A percentile compares a stretch with the other conserved stretches of the same genome.
These are phyloP conservation scores for Nicotiana knightiana DNA, from an alignment of 257 asterid genomes.

Conservation along the genomic window DNA sequence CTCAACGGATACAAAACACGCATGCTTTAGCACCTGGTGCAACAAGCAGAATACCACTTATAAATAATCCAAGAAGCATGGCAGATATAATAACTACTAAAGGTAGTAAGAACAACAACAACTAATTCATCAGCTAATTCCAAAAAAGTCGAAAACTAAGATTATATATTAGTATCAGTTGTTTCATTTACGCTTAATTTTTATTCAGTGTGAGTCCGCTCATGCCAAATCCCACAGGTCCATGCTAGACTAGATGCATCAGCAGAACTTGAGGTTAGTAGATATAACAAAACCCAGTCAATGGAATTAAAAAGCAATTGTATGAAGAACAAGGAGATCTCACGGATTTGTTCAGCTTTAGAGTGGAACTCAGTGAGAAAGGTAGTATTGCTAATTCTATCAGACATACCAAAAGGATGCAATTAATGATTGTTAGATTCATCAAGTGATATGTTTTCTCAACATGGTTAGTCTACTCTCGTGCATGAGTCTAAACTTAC, in stretches of 20 bases:
- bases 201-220: neutral
- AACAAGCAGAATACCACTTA: no score
- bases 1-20: no score
- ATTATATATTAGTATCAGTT: neutral
- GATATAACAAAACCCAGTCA: neutral
- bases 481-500: conserved; percentile 36
- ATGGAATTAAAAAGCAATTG: neutral
- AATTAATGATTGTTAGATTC: neutral
- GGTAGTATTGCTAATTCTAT: neutral
- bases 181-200: neutral
- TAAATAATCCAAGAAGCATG: no score
- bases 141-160: neutral
- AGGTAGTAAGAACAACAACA: no score
- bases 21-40: no score
- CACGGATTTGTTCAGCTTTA: neutral
- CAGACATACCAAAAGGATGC: neutral
- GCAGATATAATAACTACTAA: no score
- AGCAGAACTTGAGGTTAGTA: neutral
- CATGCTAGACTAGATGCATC: neutral
- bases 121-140: no score
- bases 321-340: neutral
- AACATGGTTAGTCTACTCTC: neutral
- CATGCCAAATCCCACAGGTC: neutral
- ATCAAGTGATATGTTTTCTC: neutral
- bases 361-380: neutral